Percentiles rank a stretch among this genome's conserved stretches.
Conservation (phyloP, 2,329 filamentous ascomycete species). For the Colletotrichum limetticola region DNA sequence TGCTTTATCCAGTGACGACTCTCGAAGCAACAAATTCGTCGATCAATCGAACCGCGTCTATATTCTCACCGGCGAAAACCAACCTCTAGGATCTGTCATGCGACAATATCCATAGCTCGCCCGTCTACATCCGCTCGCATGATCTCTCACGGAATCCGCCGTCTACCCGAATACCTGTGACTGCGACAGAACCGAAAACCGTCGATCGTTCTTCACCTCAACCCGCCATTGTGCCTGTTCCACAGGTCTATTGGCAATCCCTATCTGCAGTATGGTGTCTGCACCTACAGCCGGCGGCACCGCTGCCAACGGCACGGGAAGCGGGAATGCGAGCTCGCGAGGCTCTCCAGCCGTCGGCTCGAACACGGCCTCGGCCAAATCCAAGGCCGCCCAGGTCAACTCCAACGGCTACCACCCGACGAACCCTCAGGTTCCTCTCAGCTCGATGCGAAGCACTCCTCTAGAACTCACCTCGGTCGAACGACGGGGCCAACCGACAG, state of each 20-base stretch:
- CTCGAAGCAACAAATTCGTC: background rate
- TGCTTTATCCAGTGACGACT: background rate
- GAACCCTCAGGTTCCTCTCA: slow-evolving; percentile 63
- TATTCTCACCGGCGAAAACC: background rate
- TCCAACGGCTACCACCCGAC: slow-evolving; percentile 64
- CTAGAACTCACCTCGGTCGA: slow-evolving; percentile 92
- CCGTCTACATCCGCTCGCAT: slow-evolving; percentile 23
- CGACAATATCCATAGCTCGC: slow-evolving; percentile 20
- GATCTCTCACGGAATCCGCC: slow-evolving; percentile 4
- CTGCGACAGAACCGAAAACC: slow-evolving; percentile 12
- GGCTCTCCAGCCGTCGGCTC: slow-evolving; percentile 60
- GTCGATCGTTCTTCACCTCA: background rate
- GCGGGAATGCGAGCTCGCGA: slow-evolving; percentile 61
- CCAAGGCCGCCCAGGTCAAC: slow-evolving; percentile 62
- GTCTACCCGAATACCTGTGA: slow-evolving; percentile 12
- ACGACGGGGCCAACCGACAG: slow-evolving; percentile 84
- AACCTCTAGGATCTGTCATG: slow-evolving; percentile 14
- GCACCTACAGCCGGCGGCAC: slow-evolving; percentile 50
- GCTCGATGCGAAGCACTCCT: slow-evolving; percentile 67
- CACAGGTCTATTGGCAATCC: background rate
- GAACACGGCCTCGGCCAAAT: slow-evolving; percentile 52
- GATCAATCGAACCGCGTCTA: background rate
- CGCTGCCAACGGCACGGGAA: slow-evolving; percentile 47
- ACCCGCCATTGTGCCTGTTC: slow-evolving; percentile 15
- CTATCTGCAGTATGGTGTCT: slow-evolving; percentile 49